Percentiles rank a stretch among this genome's conserved stretches.
These are phyloP conservation scores for Acacia pycnantha DNA, from an alignment of 331 rosid species.

Conservation along the genomic window DNA sequence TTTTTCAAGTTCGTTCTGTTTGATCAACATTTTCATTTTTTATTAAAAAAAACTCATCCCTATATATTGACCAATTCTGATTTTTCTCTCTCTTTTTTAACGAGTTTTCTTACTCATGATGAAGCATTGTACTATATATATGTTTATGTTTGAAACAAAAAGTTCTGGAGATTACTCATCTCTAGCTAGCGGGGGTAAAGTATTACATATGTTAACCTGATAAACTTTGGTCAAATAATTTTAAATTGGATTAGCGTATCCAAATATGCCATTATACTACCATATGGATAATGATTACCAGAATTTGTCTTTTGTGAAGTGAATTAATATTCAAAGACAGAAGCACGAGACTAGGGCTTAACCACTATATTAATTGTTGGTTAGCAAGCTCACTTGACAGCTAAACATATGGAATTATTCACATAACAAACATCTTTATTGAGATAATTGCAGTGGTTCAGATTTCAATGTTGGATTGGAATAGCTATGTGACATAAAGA, in stretches of 20 bases:
- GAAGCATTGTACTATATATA: neutral
- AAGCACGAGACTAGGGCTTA: neutral
- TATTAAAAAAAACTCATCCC: neutral
- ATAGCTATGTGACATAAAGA: neutral
- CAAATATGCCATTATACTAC: neutral
- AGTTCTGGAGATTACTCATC: neutral
- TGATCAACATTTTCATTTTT: neutral
- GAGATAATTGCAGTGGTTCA: conserved; percentile 17
- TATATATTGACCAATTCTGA: neutral
- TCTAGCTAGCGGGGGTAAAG: neutral
- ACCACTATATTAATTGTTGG: neutral
- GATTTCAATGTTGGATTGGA: conserved; percentile 14
- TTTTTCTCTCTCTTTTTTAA: neutral
- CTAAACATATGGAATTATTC: neutral
- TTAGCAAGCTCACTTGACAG: neutral
- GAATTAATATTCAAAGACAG: neutral
- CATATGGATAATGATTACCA: neutral
- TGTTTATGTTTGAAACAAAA: neutral
- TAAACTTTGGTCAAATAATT: neutral
- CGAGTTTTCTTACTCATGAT: neutral
- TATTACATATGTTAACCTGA: neutral
- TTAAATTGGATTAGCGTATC: neutral
- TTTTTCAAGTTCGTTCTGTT: neutral
- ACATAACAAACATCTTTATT: neutral
- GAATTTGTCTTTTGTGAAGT: neutral